Percentiles rank a stretch among this genome's conserved stretches.
Evolutionary conservation across 2,329 filamentous ascomycete genomes (phyloP).

Genomic region (Intubia oerlemansii): DNA sequence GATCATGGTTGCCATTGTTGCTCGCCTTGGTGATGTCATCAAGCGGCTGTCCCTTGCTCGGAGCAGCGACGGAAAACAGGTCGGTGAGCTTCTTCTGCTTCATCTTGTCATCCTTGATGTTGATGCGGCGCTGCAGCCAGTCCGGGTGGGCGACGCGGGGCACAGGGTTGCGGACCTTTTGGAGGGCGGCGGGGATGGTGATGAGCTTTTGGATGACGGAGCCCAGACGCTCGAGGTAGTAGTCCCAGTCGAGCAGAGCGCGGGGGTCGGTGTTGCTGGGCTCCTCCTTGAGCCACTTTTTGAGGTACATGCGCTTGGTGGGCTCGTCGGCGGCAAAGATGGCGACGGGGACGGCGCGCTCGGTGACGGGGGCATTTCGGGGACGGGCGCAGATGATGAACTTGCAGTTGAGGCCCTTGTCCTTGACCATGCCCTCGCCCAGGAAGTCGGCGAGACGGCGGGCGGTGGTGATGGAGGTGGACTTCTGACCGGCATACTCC

Average conservation of each 20-base stretch:
- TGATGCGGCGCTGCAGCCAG: constrained; percentile 86
- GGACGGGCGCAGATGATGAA: constrained; percentile 91
- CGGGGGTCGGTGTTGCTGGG: constrained; percentile 79
- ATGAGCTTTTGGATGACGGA: constrained; percentile 98
- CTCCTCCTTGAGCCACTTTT: constrained; percentile 92
- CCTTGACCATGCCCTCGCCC: constrained; percentile 97
- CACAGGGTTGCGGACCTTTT: constrained; percentile 87
- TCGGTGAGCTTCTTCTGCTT: constrained; percentile 99
- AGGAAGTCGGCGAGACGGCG: constrained; percentile 88
- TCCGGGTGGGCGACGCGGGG: constrained; percentile 87
- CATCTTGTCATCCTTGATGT: constrained; percentile 88
- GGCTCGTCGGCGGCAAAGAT: constrained; percentile 89
- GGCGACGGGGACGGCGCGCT: constrained; percentile 80
- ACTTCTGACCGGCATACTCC: constrained; percentile 90
- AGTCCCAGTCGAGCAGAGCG: constrained; percentile 84
- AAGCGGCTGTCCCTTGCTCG: constrained; percentile 32
- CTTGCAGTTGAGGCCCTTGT: constrained; percentile 98
- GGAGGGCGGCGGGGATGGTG: constrained; percentile 88
- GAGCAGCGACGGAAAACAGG: constrained; percentile 42
- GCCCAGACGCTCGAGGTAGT: constrained; percentile 86
- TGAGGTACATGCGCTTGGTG: constrained; percentile 72
- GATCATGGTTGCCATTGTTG: constrained; percentile 4
- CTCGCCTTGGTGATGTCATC: constrained; percentile 50
- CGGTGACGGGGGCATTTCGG: constrained; percentile 77
- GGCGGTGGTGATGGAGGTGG: constrained; percentile 96